Conservation (phyloP, 306 rosid species). For the Vicia sativa region DNA sequence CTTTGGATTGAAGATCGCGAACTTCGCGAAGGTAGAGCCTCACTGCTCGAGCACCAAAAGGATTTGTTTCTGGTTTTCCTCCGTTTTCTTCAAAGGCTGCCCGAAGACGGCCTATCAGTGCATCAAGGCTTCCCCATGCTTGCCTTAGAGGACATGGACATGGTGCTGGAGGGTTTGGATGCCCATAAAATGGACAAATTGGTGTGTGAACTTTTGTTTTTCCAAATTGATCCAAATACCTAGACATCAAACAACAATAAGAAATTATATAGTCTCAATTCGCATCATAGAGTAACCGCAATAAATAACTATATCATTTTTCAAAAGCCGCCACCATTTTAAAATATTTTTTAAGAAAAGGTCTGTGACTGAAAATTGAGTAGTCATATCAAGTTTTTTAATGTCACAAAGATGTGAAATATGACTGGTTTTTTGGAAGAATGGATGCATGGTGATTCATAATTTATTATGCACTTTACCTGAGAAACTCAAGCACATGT, state of each 20-base stretch:
- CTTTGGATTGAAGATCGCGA: constrained; percentile 95
- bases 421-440: background rate
- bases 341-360: background rate
- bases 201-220: constrained; percentile 95
- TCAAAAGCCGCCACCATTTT: background rate
- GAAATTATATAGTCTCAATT: background rate
- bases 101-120: constrained; percentile 88
- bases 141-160: constrained; percentile 98
- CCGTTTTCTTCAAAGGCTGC: constrained; percentile 99
- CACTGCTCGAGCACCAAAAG: constrained; percentile 94
- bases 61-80: constrained; percentile 92
- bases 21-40: constrained; percentile 96
- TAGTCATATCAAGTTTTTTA: background rate
- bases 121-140: constrained; percentile 99
- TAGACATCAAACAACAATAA: constrained; percentile 10
- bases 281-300: background rate
- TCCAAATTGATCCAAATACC: constrained; percentile 95
- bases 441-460: constrained; percentile 25
- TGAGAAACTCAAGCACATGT: constrained; percentile 93
- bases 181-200: constrained; percentile 91
- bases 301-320: background rate
- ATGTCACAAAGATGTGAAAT: background rate
- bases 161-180: constrained; percentile 95
- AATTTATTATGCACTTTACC: constrained; percentile 23
- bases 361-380: background rate